These are phyloP conservation scores for Leccinum rimulosum DNA, from an alignment of 768 basidiomycete genomes.

Conservation along the genomic window DNA sequence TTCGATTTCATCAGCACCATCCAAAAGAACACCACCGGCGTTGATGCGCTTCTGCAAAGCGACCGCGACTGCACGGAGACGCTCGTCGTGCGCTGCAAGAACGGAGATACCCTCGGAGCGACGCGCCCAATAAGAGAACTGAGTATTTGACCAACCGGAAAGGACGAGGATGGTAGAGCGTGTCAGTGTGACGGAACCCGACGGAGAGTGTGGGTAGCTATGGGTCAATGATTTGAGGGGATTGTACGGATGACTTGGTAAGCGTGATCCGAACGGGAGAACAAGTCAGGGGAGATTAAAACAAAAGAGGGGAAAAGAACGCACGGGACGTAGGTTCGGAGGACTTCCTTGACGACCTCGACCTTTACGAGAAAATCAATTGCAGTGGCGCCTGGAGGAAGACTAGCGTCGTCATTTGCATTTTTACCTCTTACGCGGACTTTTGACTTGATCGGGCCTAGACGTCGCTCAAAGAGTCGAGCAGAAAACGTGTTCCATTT, in stretches of 20 bases:
- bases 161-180: slow-evolving; percentile 46
- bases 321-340: slow-evolving; percentile 48
- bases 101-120: slow-evolving; percentile 50
- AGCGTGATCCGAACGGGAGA: slow-evolving; percentile 16
- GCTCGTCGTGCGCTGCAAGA: slow-evolving; percentile 39
- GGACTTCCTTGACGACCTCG: slow-evolving; percentile 48
- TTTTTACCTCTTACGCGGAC: slow-evolving; percentile 32
- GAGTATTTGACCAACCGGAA: slow-evolving; percentile 53
- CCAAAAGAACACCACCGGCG: slow-evolving; percentile 32
- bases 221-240: slow-evolving; percentile 48
- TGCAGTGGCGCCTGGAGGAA: slow-evolving; percentile 38
- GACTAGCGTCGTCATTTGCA: slow-evolving; percentile 26
- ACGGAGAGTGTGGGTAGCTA: slow-evolving; percentile 36
- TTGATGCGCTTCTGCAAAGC: slow-evolving; percentile 42
- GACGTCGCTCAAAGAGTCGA: slow-evolving; percentile 45
- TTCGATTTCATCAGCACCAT: slow-evolving; percentile 22
- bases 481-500: slow-evolving; percentile 48
- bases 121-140: slow-evolving; percentile 55
- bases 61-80: slow-evolving; percentile 38
- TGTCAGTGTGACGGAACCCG: slow-evolving; percentile 45
- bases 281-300: background rate
- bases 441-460: slow-evolving; percentile 39
- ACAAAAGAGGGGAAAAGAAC: slow-evolving; percentile 21
- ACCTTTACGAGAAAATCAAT: slow-evolving; percentile 54
- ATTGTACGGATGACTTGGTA: slow-evolving; percentile 49